Percentiles rank a stretch among this genome's conserved stretches.
phyloP scores from a whole-genome alignment of 2,329 filamentous ascomycete genomes.

The Ascochyta lentis region DNA sequence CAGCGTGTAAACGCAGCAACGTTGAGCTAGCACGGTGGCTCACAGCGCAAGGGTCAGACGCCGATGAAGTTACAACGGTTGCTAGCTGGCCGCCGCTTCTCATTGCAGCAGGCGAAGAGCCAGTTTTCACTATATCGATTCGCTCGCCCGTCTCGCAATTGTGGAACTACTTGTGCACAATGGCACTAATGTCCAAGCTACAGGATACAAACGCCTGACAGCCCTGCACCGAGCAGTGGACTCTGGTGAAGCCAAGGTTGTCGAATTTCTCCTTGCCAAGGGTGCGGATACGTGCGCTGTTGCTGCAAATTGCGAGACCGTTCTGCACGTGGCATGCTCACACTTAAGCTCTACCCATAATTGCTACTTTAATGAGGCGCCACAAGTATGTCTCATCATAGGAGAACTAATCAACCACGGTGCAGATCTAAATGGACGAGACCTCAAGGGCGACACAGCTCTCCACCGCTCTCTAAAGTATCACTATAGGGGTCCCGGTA shows the following conservation, averaged over 20 bases:
- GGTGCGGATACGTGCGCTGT: neutral
- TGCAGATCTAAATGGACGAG: neutral
- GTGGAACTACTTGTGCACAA: neutral
- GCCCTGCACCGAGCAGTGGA: neutral
- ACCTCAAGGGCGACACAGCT: neutral
- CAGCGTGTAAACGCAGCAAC: neutral
- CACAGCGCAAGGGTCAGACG: neutral
- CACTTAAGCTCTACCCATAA: neutral
- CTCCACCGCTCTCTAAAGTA: neutral
- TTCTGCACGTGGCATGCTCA: neutral
- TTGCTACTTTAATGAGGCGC: too few relatives aligned
- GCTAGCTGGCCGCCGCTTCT: neutral
- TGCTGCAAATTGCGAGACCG: neutral
- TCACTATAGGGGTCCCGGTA: neutral
- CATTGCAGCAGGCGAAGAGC: neutral
- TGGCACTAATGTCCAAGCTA: neutral
- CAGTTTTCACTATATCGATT: too few relatives aligned
- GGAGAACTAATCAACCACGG: neutral
- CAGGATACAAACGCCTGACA: neutral
- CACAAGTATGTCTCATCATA: too few relatives aligned
- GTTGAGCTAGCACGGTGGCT: neutral
- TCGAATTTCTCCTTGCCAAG: neutral
- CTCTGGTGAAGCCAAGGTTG: neutral
- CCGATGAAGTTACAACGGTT: neutral
- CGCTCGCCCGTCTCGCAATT: neutral